These are phyloP conservation scores for Suaeda aralocaspica DNA, from an alignment of 148 eudicot species.

Conservation along the genomic window DNA sequence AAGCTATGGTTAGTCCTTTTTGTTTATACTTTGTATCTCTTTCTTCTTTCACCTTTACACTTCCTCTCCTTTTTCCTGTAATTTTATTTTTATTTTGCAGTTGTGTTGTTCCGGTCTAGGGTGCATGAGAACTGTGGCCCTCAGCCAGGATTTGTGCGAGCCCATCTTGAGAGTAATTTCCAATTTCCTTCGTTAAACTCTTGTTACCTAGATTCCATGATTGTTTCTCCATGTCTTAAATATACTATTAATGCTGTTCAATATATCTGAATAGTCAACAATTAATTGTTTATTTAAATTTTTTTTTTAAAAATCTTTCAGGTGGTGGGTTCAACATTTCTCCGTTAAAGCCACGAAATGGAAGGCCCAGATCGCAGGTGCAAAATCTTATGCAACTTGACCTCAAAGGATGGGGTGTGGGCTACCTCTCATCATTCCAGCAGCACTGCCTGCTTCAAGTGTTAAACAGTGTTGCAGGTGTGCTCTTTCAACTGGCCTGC, in stretches of 20 bases:
- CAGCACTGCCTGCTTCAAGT: conserved; percentile 95
- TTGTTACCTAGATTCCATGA: neutral
- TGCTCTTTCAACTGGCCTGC: conserved; percentile 15
- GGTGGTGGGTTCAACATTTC: conserved; percentile 98
- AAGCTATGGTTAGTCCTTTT: conserved; percentile 68
- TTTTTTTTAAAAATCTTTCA: conserved; percentile 28
- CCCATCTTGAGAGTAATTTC: conserved; percentile 86
- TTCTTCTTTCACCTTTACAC: conserved; percentile 9
- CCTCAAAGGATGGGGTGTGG: conserved; percentile 97
- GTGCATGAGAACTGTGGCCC: conserved; percentile 92
- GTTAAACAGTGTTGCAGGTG: conserved; percentile 96
- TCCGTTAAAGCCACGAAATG: conserved; percentile 81
- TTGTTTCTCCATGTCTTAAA: neutral
- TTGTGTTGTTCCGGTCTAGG: conserved; percentile 92
- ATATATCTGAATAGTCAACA: no score
- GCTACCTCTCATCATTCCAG: conserved; percentile 84
- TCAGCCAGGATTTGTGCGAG: conserved; percentile 98
- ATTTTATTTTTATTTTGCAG: conserved; percentile 42
- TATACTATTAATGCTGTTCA: neutral
- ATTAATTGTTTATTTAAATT: no score
- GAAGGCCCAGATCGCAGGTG: conserved; percentile 89
- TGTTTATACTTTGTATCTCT: neutral
- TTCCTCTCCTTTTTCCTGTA: conserved; percentile 5
- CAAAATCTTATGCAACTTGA: conserved; percentile 99
- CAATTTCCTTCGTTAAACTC: neutral